Evolutionary conservation across 495 filamentous ascomycete species (phyloP), one percentile per base, ranked within the genome.

Genomic region (Neurospora terricola): DNA sequence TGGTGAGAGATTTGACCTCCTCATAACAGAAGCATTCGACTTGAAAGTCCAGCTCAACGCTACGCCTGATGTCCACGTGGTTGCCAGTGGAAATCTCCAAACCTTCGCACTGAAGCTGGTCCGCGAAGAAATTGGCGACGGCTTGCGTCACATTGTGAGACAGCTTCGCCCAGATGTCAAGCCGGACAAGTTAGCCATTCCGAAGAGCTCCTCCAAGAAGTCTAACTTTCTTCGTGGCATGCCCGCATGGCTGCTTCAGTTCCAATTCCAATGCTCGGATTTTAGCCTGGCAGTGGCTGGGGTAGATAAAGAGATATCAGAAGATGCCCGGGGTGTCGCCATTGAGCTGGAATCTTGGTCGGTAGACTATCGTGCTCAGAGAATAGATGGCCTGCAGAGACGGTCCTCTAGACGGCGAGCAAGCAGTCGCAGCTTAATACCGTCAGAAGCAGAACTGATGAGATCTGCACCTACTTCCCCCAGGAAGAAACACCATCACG

Each of bases 261-360:
- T 96, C 72, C 88, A 91, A 39, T 86, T 99, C 16, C 92, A 97
- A 78, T 94, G 92, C 30, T 92, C 91, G 39, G 93, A 97, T 73
- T 93, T 97, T 74, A 94, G 91, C 75, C 82, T 96, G 72, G 96
- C 98, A 80, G 87, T 98, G 70, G 96, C 96, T 27, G 96, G 96
- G 5, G 86, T 95, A 43, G 96, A 98, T 78, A 82, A 87, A 34
- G 88, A 91, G 5, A 92, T 97, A 36, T 96, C 94, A 7, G 87
- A 89, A 59, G 86, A 92, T 39, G 89, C 91, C 10, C 88, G 93
- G 66, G 96, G 96, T 30, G 85, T 96, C 69, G 93, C 93, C 3
- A 77, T 98, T 11, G 93, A 98, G 75, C 81, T 98, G 14, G 93
- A 97, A 74, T 93, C 91, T 0, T 97, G 93, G 93, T 92, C 91